A percentile compares a stretch with the other conserved stretches of the same genome.
These are phyloP conservation scores for Tritrichomonas foetus DNA, from an alignment of 208 protist genomes.

Conservation along the genomic window DNA sequence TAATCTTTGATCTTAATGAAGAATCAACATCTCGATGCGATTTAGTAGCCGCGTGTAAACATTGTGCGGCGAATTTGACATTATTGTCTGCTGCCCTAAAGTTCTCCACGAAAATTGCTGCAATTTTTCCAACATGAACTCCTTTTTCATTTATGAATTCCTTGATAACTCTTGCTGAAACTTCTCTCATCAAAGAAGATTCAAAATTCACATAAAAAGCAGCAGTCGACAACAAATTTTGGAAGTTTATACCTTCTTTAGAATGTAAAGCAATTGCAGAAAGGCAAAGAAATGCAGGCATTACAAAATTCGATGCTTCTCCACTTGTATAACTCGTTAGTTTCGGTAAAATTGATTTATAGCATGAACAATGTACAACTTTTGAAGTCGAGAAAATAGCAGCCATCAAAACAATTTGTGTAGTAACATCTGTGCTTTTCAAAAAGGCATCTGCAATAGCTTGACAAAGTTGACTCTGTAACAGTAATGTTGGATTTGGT, in stretches of 20 bases:
- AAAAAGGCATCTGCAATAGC: background rate
- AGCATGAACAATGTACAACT: background rate
- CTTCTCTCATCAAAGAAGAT: background rate
- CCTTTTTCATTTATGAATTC: background rate
- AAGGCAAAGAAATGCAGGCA: background rate
- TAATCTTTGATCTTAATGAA: no score
- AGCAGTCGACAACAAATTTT: background rate
- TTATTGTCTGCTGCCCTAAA: background rate
- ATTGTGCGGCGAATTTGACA: no score
- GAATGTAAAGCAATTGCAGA: background rate
- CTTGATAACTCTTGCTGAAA: background rate
- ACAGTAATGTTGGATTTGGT: background rate
- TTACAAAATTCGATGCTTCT: background rate
- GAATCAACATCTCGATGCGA: no score
- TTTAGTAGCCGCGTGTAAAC: no score
- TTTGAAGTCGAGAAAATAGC: background rate
- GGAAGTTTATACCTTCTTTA: background rate
- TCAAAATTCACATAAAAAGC: background rate
- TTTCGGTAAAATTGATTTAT: background rate
- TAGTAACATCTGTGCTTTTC: background rate
- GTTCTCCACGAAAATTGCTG: background rate
- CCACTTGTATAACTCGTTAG: background rate
- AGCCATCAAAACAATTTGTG: background rate
- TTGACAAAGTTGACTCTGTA: background rate
- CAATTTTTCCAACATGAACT: background rate